Base-by-base conservation (phyloP, 306 rosid genomes). In the Crotalaria pallida region DNA sequence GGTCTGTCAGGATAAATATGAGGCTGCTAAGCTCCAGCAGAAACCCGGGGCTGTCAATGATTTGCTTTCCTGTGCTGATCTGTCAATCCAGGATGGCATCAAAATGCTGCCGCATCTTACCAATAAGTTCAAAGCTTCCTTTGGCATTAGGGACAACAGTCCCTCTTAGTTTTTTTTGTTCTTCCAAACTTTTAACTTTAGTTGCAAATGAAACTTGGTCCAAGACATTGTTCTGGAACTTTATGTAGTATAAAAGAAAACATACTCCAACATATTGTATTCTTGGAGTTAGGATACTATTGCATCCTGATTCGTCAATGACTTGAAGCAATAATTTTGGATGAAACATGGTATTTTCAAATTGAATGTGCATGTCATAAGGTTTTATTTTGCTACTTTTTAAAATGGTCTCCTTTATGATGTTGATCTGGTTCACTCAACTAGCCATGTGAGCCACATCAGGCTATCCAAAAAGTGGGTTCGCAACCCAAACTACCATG, bases 1-100 rank as follows among this genome's bases (percentile, higher is more conserved):
- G 96, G 99, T 94, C 16, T 94, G 97, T 81, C 97, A 94, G 64
- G 99, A 94, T 75, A 91, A 84, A 87, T 88, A 23, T 8, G 99
- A 91, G 80, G 66, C 92, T 22, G 89, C 95, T 24, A 94, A 80
- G 85, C 87, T 80, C 53, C 97, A 94, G 65, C 78, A 76, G 72
- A 83, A 78, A 55, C 22, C 72, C 10, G 84, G 86, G 24, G 80
- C 87, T n/a, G 62, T 81, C 62, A 77, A 73, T 63, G 96, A 81
- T 51, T 23, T 94, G 84, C 67, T 90, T 77, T 85, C 95, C 6
- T 94, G 97, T 49, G 92, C 92, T 31, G 92, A 94, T 27, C 84
- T 80, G 47, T 70, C 92, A 49, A 94, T 89, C 77, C 90, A 87
- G 64, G 96, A 94, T 13, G 69, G 86, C 75, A 81, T 88, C 79